Evolutionary conservation across 1,284 basidiomycete species (phyloP).

Genomic region (Ganoderma meredithae): DNA sequence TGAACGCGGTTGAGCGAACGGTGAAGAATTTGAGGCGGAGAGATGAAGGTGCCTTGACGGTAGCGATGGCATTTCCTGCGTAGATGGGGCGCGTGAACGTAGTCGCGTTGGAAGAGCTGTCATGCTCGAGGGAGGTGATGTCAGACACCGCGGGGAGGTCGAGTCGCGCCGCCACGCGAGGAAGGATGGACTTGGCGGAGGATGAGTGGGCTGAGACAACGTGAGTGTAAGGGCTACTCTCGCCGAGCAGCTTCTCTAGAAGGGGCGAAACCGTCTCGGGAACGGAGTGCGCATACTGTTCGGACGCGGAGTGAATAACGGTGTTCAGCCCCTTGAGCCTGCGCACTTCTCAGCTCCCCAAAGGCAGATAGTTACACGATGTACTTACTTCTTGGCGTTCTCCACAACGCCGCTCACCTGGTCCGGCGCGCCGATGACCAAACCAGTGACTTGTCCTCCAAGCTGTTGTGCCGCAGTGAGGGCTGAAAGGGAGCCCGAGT

Average conservation of each 20-base stretch:
- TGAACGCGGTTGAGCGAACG: slow-evolving; percentile 94
- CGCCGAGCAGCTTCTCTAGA: slow-evolving; percentile 49
- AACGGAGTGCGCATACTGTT: slow-evolving; percentile 56
- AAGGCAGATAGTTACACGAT: neutral
- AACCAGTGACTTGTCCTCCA: slow-evolving; percentile 88
- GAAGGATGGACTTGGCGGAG: slow-evolving; percentile 78
- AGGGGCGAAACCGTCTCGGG: slow-evolving; percentile 54
- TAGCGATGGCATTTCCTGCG: slow-evolving; percentile 97
- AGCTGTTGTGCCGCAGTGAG: slow-evolving; percentile 89
- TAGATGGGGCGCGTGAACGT: slow-evolving; percentile 96
- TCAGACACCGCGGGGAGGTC: slow-evolving; percentile 92
- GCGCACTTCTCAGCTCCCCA: slow-evolving; percentile 10
- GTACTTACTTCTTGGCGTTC: slow-evolving; percentile 79
- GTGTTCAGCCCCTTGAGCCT: slow-evolving; percentile 57
- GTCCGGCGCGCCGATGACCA: slow-evolving; percentile 81
- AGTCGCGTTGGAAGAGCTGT: slow-evolving; percentile 72
- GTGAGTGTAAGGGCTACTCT: slow-evolving; percentile 77
- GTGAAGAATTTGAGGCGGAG: slow-evolving; percentile 94
- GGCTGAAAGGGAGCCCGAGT: slow-evolving; percentile 88
- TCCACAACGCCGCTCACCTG: slow-evolving; percentile 77
- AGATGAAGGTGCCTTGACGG: slow-evolving; percentile 80
- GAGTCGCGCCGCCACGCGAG: slow-evolving; percentile 89
- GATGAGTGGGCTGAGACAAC: slow-evolving; percentile 86
- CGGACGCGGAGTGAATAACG: slow-evolving; percentile 51
- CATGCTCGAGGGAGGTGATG: slow-evolving; percentile 85